A percentile compares a stretch with the other conserved stretches of the same genome.
Evolutionary conservation across 805 yeast species (phyloP).

Genomic region (Candida quercuum): DNA sequence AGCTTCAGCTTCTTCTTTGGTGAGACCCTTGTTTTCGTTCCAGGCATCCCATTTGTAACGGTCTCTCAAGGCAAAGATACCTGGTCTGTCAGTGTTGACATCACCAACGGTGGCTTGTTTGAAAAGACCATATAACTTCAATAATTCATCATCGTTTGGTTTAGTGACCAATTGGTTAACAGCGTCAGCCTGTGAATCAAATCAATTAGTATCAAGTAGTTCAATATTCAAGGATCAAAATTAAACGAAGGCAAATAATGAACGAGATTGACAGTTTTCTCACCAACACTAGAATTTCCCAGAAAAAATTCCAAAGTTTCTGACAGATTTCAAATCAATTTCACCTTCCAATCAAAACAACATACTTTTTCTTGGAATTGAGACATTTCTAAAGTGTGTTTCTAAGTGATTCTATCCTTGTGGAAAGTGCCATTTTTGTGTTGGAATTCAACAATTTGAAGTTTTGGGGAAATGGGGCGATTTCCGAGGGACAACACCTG

Average conservation of each 20-base stretch:
- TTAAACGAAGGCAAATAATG: neutral
- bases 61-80: conserved; percentile 87
- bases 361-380: neutral
- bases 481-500: too few relatives aligned
- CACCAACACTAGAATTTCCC: too few relatives aligned
- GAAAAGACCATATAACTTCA: conserved; percentile 84
- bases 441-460: too few relatives aligned
- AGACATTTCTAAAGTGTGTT: too few relatives aligned
- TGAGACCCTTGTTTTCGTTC: conserved; percentile 79
- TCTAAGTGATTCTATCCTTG: too few relatives aligned
- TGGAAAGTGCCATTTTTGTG: too few relatives aligned
- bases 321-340: neutral
- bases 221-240: too few relatives aligned
- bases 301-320: too few relatives aligned
- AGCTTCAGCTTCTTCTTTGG: conserved; percentile 87
- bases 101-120: conserved; percentile 98
- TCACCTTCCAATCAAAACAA: neutral
- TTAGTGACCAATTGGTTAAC: conserved; percentile 70
- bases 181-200: conserved; percentile 54
- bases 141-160: conserved; percentile 83
- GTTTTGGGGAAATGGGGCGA: too few relatives aligned
- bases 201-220: neutral
- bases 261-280: too few relatives aligned
- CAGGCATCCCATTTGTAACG: conserved; percentile 98
- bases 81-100: conserved; percentile 82